Base-by-base conservation (phyloP, 2,329 filamentous ascomycete species). In the Xylaria sp. region DNA sequence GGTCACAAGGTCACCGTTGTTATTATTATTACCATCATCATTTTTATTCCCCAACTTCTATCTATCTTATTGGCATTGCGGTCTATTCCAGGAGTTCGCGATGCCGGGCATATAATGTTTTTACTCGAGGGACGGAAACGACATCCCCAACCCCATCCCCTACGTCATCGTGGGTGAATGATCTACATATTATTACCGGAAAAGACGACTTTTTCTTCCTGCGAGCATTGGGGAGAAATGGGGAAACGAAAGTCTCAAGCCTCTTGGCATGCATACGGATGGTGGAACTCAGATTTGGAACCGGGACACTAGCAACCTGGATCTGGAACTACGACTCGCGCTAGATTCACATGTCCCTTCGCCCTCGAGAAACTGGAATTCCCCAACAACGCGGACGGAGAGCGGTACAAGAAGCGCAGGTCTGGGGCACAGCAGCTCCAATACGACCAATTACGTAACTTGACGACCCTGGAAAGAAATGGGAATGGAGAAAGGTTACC, bases 281-380 rank as follows among this genome's bases (percentile, higher is more conserved):
- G 60, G 37, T 57, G 42, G 27, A 59, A 27, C 57, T 58, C 18
- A 32, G 51, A 54, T 58, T 62, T 42, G 66, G 62, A 65, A 62
- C 62, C 27, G 40, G 48, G 47, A 47, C 48, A 40, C 37, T 47
- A 51, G 42, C 59, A 29, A 27, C 27, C n/a, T 55, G 53, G n/a
- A 59, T 40, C 62, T 42, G 32, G 32, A 27, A 65, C 54, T 32
- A n/a, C 51, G 9, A 61, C 58, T 66, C 13, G 54, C 47, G 37
- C 58, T 57, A 57, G n/a, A 60, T 68, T 35, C 53, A 69, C 9
- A 42, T 27, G 32, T 10, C 32, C 32, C n/a, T 23, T 59, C n/a
- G n/a, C n/a, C n/a, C 18, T 37, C 18, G 6, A 59, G 40, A 64
- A 69, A 69, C 51, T 66, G 66, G 62, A 69, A 69, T 69, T 66